These are phyloP conservation scores for Laburnicola sp. DNA, from an alignment of 2,329 filamentous ascomycete genomes.

Conservation along the genomic window DNA sequence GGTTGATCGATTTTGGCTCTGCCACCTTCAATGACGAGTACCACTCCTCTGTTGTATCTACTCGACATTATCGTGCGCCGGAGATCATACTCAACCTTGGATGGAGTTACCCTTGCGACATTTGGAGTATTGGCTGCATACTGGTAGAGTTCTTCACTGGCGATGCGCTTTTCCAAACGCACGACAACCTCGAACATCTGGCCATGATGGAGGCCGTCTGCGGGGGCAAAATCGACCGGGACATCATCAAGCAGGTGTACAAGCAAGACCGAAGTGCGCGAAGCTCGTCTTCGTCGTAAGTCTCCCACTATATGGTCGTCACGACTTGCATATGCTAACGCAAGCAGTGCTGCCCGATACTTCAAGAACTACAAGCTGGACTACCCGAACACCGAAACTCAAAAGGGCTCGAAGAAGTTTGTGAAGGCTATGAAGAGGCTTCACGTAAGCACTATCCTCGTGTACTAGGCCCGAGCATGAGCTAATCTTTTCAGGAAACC, in stretches of 20 bases:
- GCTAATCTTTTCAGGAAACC: slow-evolving; percentile 56
- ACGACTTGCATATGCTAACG: slow-evolving; percentile 33
- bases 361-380: slow-evolving; percentile 62
- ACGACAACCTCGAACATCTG: slow-evolving; percentile 69
- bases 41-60: slow-evolving; percentile 68
- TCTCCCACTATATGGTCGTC: background rate
- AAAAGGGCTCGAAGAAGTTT: slow-evolving; percentile 66
- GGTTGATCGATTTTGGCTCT: slow-evolving; percentile 69
- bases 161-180: slow-evolving; percentile 69
- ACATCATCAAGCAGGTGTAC: slow-evolving; percentile 58
- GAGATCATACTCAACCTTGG: slow-evolving; percentile 70
- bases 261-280: slow-evolving; percentile 52
- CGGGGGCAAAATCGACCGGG: slow-evolving; percentile 58
- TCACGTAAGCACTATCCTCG: slow-evolving; percentile 49
- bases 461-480: background rate
- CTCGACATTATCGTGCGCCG: slow-evolving; percentile 66
- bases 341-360: slow-evolving; percentile 48
- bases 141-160: slow-evolving; percentile 70
- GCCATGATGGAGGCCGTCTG: slow-evolving; percentile 71
- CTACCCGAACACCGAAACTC: slow-evolving; percentile 66
- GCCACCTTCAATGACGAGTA: slow-evolving; percentile 71
- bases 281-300: slow-evolving; percentile 61
- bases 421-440: slow-evolving; percentile 69
- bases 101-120: slow-evolving; percentile 70
- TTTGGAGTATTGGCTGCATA: slow-evolving; percentile 71